Conservation (phyloP, 106 monocot genomes). For the Phalaenopsis aphrodite region DNA sequence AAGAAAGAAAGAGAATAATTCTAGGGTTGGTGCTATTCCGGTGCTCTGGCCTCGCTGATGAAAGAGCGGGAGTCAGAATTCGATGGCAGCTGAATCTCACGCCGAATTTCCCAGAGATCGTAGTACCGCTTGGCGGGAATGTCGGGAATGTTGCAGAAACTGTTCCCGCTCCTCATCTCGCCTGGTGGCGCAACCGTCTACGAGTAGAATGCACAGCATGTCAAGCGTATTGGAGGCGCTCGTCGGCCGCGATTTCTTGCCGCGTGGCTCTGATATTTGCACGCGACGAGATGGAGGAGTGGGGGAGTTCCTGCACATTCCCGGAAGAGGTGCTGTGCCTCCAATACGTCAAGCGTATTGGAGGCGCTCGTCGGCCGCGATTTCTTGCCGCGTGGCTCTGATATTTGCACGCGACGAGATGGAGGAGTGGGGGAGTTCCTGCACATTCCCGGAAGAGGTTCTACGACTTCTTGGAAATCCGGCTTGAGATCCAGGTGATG, state of each 20-base stretch:
- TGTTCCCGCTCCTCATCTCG: too few species aligned
- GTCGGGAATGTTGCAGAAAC: too few species aligned
- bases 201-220: too few species aligned
- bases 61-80: background rate
- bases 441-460: constrained; percentile 58
- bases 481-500: constrained; percentile 64
- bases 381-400: too few species aligned
- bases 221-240: constrained; percentile 96
- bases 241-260: constrained; percentile 87
- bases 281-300: background rate
- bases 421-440: constrained; percentile 76
- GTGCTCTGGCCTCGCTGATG: background rate
- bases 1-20: too few species aligned
- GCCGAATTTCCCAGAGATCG: too few species aligned
- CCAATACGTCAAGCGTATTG: background rate
- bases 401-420: background rate
- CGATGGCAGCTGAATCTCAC: constrained; percentile 35
- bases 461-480: constrained; percentile 43
- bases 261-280: constrained; percentile 76
- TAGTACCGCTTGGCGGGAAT: too few species aligned
- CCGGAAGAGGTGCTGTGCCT: constrained; percentile 2
- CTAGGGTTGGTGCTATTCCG: background rate
- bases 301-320: constrained; percentile 60
- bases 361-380: too few species aligned
- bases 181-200: too few species aligned